phyloP scores from a whole-genome alignment of 2,329 filamentous ascomycete genomes.

The Penicillium sp. region DNA sequence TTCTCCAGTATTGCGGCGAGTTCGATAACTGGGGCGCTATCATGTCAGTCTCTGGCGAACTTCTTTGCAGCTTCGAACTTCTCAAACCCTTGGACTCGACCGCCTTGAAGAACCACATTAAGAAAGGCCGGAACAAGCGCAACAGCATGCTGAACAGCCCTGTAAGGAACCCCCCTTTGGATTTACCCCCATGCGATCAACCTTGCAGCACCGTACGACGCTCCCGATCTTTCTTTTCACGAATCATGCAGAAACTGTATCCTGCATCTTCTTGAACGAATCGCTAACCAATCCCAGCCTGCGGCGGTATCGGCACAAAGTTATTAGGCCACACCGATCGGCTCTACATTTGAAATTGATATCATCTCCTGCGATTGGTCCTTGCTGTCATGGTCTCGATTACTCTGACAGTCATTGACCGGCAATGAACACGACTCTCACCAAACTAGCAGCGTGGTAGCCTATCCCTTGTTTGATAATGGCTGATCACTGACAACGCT shows the following conservation, averaged over 20 bases:
- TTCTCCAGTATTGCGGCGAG: slow-evolving; percentile 85
- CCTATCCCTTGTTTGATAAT: neutral
- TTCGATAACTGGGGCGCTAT: slow-evolving; percentile 99
- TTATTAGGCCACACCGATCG: slow-evolving; percentile 30
- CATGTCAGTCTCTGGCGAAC: slow-evolving; percentile 92
- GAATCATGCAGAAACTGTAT: neutral
- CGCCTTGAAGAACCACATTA: slow-evolving; percentile 96
- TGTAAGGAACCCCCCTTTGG: slow-evolving; percentile 56
- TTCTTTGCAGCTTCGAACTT: slow-evolving; percentile 95
- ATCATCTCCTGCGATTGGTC: slow-evolving; percentile 10
- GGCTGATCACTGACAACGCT: neutral
- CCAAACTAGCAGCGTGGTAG: neutral
- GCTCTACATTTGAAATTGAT: slow-evolving; percentile 3
- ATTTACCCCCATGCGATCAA: slow-evolving; percentile 21
- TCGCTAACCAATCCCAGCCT: slow-evolving; percentile 34
- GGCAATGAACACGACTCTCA: neutral
- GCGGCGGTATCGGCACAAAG: slow-evolving; percentile 46
- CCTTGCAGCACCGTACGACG: slow-evolving; percentile 18
- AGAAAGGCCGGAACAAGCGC: slow-evolving; percentile 92
- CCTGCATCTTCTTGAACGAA: neutral
- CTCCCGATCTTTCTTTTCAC: slow-evolving; percentile 15
- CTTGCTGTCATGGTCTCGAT: slow-evolving; percentile 7
- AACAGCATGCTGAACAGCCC: slow-evolving; percentile 96
- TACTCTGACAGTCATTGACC: neutral
- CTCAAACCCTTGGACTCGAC: slow-evolving; percentile 95